phyloP scores from a whole-genome alignment of 1,139 yeast species.

The Scheffersomyces stambukii region DNA sequence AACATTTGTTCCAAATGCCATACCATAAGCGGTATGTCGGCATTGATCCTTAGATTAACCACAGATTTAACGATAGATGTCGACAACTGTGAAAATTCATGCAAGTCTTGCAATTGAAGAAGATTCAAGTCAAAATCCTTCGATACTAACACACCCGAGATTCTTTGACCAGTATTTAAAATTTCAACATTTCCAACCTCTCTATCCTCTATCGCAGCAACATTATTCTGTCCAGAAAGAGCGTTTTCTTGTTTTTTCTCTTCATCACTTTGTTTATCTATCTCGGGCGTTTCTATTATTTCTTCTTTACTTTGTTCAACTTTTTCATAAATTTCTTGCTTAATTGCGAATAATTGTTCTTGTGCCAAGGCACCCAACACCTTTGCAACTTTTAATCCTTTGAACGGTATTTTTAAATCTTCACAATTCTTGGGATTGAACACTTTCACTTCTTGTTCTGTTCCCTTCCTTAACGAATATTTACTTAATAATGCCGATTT shows the following conservation, averaged over 20 bases:
- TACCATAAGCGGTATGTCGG: slow-evolving; percentile 72
- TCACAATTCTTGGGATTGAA: slow-evolving; percentile 93
- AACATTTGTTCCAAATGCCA: slow-evolving; percentile 97
- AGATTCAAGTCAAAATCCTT: slow-evolving; percentile 85
- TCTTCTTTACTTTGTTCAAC: slow-evolving; percentile 12
- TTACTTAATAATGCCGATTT: slow-evolving; percentile 89
- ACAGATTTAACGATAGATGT: slow-evolving; percentile 83
- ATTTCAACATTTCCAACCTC: slow-evolving; percentile 6
- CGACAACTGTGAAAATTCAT: slow-evolving; percentile 83
- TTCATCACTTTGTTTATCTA: slow-evolving; percentile 9
- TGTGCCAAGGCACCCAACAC: slow-evolving; percentile 78
- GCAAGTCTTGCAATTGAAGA: slow-evolving; percentile 78
- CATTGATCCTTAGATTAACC: slow-evolving; percentile 73
- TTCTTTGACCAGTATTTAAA: slow-evolving; percentile 36
- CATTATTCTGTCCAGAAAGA: too few species aligned
- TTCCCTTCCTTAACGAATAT: slow-evolving; percentile 75
- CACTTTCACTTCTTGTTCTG: slow-evolving; percentile 88
- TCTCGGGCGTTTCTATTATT: slow-evolving; percentile 14
- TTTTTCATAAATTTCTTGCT: slow-evolving; percentile 25
- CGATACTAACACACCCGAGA: slow-evolving; percentile 88
- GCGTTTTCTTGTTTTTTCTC: slow-evolving; percentile 3
- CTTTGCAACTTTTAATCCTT: slow-evolving; percentile 81
- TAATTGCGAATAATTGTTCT: slow-evolving; percentile 31
- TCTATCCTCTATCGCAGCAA: too few species aligned
- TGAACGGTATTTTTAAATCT: slow-evolving; percentile 68